Conservation (phyloP, 2,329 filamentous ascomycete genomes). For the Exophiala aquamarina region DNA sequence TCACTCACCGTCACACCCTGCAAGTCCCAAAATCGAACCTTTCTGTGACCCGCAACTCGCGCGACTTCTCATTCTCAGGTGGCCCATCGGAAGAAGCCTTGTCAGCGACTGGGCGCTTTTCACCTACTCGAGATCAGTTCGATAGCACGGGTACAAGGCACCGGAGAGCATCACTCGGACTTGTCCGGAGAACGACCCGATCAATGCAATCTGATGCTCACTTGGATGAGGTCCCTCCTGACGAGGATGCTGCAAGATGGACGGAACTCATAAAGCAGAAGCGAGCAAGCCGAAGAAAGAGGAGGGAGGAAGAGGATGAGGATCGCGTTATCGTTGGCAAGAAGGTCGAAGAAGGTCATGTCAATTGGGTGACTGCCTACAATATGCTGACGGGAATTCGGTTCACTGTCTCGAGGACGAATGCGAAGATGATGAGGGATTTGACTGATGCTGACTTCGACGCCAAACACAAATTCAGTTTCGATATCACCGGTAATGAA, state of each 20-base stretch:
- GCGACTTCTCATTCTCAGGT: slow-evolving; percentile 57
- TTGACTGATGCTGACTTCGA: slow-evolving; percentile 90
- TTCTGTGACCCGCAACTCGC: slow-evolving; percentile 61
- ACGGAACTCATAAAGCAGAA: slow-evolving; percentile 91
- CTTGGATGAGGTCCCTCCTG: slow-evolving; percentile 77
- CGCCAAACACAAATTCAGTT: slow-evolving; percentile 94
- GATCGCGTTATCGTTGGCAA: slow-evolving; percentile 87
- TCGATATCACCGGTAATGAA: slow-evolving; percentile 97
- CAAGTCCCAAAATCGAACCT: slow-evolving; percentile 74
- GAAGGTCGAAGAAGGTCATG: slow-evolving; percentile 95
- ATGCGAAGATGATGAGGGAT: slow-evolving; percentile 91
- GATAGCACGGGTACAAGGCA: slow-evolving; percentile 44
- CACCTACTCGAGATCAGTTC: slow-evolving; percentile 55
- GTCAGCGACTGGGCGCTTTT: slow-evolving; percentile 77
- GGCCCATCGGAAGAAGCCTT: slow-evolving; percentile 58
- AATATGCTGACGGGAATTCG: slow-evolving; percentile 99
- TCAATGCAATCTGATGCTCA: slow-evolving; percentile 83
- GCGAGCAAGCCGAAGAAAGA: slow-evolving; percentile 79
- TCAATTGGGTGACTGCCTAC: slow-evolving; percentile 97
- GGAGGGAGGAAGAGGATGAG: slow-evolving; percentile 88
- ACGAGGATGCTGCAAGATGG: slow-evolving; percentile 90
- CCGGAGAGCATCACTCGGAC: slow-evolving; percentile 77
- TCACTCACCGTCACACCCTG: slow-evolving; percentile 83
- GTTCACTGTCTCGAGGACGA: slow-evolving; percentile 92
- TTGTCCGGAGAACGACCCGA: slow-evolving; percentile 77